Evolutionary conservation across 2,329 filamentous ascomycete genomes (phyloP).

Genomic region (Aspergillus glaucus): DNA sequence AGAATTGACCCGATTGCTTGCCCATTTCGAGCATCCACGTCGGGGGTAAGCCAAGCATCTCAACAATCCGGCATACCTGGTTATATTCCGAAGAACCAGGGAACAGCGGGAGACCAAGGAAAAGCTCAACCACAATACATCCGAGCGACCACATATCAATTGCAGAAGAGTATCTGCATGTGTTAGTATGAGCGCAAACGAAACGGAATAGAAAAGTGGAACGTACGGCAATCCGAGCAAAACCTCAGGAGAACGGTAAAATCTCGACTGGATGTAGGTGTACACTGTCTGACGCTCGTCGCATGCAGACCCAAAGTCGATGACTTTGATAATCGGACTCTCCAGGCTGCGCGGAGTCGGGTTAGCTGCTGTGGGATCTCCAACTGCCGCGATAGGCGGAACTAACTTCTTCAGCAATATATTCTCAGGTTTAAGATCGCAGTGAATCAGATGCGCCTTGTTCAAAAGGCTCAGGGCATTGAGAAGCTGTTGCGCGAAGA

Average conservation of each 20-base stretch:
- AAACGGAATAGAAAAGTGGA: not conserved
- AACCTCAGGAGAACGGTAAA: constrained; percentile 95
- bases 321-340: constrained; percentile 99
- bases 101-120: constrained; percentile 88
- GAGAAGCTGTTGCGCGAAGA: constrained; percentile 93
- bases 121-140: constrained; percentile 96
- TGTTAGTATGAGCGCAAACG: constrained; percentile 6
- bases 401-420: constrained; percentile 86
- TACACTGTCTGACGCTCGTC: constrained; percentile 98
- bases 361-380: constrained; percentile 5
- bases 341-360: constrained; percentile 57
- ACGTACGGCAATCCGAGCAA: constrained; percentile 74
- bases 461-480: constrained; percentile 88
- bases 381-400: not conserved
- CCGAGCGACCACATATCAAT: constrained; percentile 99
- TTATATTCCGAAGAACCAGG: constrained; percentile 98
- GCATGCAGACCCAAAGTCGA: constrained; percentile 97
- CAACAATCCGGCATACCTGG: constrained; percentile 91
- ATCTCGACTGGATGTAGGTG: constrained; percentile 97
- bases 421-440: constrained; percentile 96
- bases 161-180: constrained; percentile 75
- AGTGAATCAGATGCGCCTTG: constrained; percentile 95
- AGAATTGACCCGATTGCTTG: constrained; percentile 95
- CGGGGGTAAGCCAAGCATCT: constrained; percentile 94
- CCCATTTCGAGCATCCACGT: constrained; percentile 99